phyloP scores from a whole-genome alignment of 163 green algal species.

The Smithsoniella earleae region DNA sequence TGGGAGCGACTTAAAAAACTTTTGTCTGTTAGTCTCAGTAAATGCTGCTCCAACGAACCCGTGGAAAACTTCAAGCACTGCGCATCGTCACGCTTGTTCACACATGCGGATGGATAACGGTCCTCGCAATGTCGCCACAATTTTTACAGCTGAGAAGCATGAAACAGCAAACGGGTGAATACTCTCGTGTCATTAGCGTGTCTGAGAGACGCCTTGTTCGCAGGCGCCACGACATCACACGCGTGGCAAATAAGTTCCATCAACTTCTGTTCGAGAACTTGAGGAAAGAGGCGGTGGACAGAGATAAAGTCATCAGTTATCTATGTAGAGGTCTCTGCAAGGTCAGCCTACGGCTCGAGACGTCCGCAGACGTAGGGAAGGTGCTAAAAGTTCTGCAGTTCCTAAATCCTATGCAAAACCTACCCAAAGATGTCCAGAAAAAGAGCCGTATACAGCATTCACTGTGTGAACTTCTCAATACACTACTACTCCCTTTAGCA shows the following conservation, averaged over 20 bases:
- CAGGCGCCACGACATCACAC: no score
- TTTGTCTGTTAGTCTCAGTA: no score
- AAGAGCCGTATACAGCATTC: background rate
- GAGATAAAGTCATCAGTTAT: background rate
- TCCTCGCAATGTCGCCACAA: background rate
- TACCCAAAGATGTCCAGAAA: conserved; percentile 14
- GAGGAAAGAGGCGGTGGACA: background rate
- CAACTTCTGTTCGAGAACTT: background rate
- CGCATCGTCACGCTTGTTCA: background rate
- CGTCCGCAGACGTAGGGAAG: background rate
- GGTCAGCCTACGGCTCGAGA: background rate
- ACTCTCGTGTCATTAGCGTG: no score
- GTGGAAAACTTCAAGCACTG: background rate
- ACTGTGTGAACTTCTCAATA: background rate
- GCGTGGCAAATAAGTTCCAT: background rate
- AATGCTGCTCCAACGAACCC: no score
- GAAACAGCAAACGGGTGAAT: background rate
- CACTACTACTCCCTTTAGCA: conserved; percentile 5
- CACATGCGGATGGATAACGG: background rate
- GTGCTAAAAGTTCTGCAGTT: background rate
- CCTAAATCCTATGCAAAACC: background rate
- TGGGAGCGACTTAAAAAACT: no score
- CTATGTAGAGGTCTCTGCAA: background rate
- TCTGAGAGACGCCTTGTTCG: no score
- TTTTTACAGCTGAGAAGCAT: background rate